Base-by-base conservation (phyloP, 805 yeast genomes). In the Myxozyma vanderwaltii region DNA sequence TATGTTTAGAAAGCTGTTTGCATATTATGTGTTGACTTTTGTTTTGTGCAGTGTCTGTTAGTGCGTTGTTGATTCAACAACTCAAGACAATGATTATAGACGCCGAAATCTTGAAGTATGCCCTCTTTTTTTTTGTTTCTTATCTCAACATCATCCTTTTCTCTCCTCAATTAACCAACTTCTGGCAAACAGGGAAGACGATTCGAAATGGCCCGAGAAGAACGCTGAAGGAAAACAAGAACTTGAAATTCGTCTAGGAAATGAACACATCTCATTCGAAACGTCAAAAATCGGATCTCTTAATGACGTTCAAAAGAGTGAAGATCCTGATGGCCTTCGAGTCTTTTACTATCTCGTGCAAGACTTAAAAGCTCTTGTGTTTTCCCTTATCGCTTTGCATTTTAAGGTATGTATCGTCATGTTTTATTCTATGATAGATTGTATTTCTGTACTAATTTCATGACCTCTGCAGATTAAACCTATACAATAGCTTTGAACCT, bases 251-350 rank as follows among this genome's bases (percentile, higher is more conserved):
- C 67, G 77, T 50, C 56, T 67, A 15, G 81, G 79, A 15, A 67
- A 70, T 39, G 66, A 71, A 35, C 73, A 68, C 29, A 73, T 70
- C 15, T 63, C 71, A 1, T 73, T 78, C 17, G 76, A 73, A 69
- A 76, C 79, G 0, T 63, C 71, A 7, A 76, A 76, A 52, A 50
- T 79, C 13, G 78, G 79, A 1, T 76, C 80, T 0, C 59, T 76
- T 36, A 67, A 66, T 8, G 81, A 78, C 41, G 76, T 77, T 19
- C 75, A 71, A 53, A 61, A 67, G 15, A 70, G 77, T 35, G 74
- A 74, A 0, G 81, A 78, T 56, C 77, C 79, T 0, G 80, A 77
- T 46, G 81, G 82, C 0, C 59, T 79, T 23, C 65, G 79, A 51
- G 77, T 73, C 3, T 79, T 76, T 54, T 77, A 79, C 58, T 79